phyloP scores from a whole-genome alignment of 345 rosid genomes.

The Lagerstroemia speciosa region DNA sequence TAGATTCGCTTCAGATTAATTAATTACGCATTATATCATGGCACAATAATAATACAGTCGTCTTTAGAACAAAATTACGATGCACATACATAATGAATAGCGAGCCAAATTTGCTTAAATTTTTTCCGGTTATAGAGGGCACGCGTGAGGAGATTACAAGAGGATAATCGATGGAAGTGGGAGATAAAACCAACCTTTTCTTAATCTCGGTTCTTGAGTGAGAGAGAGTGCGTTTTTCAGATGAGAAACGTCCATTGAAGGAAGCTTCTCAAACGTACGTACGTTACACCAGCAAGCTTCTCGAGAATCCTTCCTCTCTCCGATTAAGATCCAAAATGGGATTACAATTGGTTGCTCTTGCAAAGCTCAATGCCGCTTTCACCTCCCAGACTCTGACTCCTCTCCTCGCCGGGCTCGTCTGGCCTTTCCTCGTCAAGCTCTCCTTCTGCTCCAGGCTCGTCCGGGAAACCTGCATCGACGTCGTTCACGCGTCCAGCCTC shows the following conservation, averaged over 20 bases:
- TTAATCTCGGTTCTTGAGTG: no score
- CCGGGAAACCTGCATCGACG: neutral
- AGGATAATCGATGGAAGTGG: no score
- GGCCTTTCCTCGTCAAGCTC: conserved; percentile 20
- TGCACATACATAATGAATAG: neutral
- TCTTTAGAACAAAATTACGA: neutral
- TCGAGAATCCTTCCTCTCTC: neutral
- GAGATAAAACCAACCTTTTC: no score
- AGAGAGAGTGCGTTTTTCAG: neutral
- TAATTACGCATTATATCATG: no score
- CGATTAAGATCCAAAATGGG: no score
- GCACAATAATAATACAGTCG: no score
- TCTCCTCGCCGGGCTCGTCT: conserved; percentile 10
- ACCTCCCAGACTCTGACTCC: conserved; percentile 5
- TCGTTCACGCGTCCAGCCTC: conserved; percentile 1
- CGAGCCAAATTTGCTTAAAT: neutral
- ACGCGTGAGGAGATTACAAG: no score
- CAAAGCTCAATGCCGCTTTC: neutral
- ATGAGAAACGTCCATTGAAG: conserved; percentile 1
- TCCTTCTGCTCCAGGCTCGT: neutral
- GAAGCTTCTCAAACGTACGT: conserved; percentile 1
- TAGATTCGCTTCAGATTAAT: no score
- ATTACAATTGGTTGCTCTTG: conserved; percentile 7
- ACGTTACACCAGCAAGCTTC: neutral
- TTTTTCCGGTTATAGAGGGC: neutral